Evolutionary conservation across 2,329 filamentous ascomycete genomes (phyloP), one percentile per base, ranked within the genome.

Genomic region (Talaromyces sp.): DNA sequence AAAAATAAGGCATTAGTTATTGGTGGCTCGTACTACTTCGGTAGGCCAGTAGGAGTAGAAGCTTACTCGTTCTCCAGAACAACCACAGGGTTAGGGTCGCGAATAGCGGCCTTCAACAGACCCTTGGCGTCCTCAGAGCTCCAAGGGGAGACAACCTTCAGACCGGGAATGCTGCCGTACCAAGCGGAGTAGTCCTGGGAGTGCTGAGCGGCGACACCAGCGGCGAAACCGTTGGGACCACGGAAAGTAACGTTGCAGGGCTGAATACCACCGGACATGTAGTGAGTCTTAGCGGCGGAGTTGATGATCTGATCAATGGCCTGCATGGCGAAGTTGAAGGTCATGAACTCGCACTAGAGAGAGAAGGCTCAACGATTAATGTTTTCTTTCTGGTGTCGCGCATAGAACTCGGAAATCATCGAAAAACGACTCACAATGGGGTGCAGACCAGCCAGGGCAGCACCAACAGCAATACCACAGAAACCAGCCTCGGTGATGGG

Each of bases 291-390:
- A 72, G 91, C 94, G 66, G 83, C 94, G 45, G 93, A 97, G 86
- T 99, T 99, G 86, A 99, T 92, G 74, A 99, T 90, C 77, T 99
- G 94, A 76, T 99, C 94, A 77, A 99, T 99, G 74, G 94, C 91
- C 82, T 99, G 94, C 94, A 99, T 99, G 77, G 94, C 93, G 75
- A 97, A 97, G 86, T 99, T 99, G 86, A 96, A 97, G 70, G 94
- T 99, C 94, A 99, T 99, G 84, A 99, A 99, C 82, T 99, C 94
- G 85, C 89, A 94, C 90, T 94, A 58, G 3, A 57, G 35, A 40
- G 47, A 47, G 19, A 33, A 30, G 4, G 49, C 40, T 20, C 40
- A 41, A 57, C 53, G 55, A 60, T 43, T 40, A 33, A 13, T 20
- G 14, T 20, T 17, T 17, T 35, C 47, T 35, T 14, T 36, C 27